Conservation (phyloP, 139 green algal species). For the Spirogloea muscicola region DNA sequence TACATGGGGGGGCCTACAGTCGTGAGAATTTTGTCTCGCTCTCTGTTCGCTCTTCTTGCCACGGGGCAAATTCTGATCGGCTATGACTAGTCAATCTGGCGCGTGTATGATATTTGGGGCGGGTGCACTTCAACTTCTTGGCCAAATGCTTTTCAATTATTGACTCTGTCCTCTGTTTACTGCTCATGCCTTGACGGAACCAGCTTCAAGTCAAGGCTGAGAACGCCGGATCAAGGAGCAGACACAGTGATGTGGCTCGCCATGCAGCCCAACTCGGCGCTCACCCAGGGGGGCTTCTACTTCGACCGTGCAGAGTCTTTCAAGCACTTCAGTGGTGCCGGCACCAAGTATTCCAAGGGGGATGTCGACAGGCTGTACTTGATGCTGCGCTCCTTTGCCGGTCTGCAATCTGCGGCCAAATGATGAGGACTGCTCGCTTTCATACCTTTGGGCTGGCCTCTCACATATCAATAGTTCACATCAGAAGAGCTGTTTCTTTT, state of each 20-base stretch:
- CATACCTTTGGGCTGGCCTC: too few species aligned
- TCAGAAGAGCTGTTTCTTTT: too few species aligned
- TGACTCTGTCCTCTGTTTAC: background rate
- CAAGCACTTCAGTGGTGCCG: slow-evolving; percentile 39
- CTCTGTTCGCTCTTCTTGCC: background rate
- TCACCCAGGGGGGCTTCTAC: slow-evolving; percentile 46
- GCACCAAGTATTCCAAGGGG: too few species aligned
- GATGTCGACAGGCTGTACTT: too few species aligned
- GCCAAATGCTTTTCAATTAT: background rate
- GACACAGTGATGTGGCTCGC: slow-evolving; percentile 44
- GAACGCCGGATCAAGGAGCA: slow-evolving; percentile 36
- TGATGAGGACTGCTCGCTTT: too few species aligned
- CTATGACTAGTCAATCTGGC: background rate
- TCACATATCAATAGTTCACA: too few species aligned
- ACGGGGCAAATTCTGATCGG: background rate
- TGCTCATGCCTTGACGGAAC: background rate
- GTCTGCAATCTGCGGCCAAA: too few species aligned
- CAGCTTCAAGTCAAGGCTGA: slow-evolving; percentile 32
- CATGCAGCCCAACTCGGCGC: background rate
- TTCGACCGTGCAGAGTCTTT: slow-evolving; percentile 26
- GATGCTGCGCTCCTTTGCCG: too few species aligned
- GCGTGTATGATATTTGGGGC: too few species aligned
- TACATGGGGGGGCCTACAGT: background rate
- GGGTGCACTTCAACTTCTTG: too few species aligned
- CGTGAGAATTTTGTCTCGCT: background rate